phyloP scores from a whole-genome alignment of 2,329 filamentous ascomycete species.

The Colletotrichum sp. region DNA sequence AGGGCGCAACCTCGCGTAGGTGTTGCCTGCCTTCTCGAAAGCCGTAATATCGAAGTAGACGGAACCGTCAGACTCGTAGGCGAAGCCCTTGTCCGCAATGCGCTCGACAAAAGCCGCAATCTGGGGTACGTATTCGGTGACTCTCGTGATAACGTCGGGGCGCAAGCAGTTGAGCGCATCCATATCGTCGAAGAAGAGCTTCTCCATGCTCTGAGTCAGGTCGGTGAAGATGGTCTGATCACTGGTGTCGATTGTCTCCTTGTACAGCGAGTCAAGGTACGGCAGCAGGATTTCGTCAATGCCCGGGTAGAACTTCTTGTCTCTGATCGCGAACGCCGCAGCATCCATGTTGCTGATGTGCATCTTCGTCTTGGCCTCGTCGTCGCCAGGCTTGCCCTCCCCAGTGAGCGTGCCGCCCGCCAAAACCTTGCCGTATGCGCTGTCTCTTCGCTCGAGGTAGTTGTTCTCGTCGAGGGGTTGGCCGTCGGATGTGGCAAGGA shows the following conservation, averaged over 20 bases:
- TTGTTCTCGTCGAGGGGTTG: constrained; percentile 52
- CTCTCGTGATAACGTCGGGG: constrained; percentile 82
- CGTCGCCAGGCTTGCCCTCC: constrained; percentile 70
- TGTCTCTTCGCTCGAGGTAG: constrained; percentile 54
- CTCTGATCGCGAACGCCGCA: constrained; percentile 54
- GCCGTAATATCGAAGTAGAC: constrained; percentile 93
- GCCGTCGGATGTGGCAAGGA: constrained; percentile 49
- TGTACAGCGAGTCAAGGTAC: constrained; percentile 77
- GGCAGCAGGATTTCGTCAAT: constrained; percentile 75
- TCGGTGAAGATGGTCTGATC: constrained; percentile 82
- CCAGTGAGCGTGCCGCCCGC: constrained; percentile 60
- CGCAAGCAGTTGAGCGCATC: constrained; percentile 81
- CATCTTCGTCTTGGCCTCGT: constrained; percentile 90
- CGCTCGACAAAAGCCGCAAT: constrained; percentile 86
- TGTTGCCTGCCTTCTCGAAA: constrained; percentile 84
- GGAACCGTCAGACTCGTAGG: constrained; percentile 81
- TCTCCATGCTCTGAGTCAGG: constrained; percentile 84
- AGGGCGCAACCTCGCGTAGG: constrained; percentile 84
- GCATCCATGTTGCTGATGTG: constrained; percentile 71
- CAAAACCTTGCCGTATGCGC: constrained; percentile 59
- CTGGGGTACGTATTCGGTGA: constrained; percentile 90
- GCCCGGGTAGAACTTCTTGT: constrained; percentile 57
- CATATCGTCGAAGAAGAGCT: constrained; percentile 90
- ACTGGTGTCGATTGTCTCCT: constrained; percentile 64
- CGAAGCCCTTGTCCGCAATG: constrained; percentile 85